phyloP scores from a whole-genome alignment of 2,329 filamentous ascomycete species.

The Botryotinia convoluta region DNA sequence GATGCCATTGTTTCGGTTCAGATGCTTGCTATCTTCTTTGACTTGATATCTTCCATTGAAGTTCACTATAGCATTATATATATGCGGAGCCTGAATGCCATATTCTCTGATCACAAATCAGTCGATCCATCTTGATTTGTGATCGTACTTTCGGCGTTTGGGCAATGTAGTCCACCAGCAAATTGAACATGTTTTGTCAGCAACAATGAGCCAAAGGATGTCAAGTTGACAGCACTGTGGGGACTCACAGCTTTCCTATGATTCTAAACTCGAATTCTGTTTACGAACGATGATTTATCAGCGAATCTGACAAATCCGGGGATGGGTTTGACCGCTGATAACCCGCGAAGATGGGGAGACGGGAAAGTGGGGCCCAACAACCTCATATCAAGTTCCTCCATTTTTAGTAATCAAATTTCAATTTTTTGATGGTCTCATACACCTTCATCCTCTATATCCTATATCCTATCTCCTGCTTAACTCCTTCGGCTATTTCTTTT shows the following conservation, averaged over 20 bases:
- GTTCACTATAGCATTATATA: not conserved
- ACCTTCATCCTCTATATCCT: not conserved
- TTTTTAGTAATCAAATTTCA: not conserved
- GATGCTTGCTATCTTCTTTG: not conserved
- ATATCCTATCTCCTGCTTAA: not conserved
- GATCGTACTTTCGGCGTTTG: not conserved
- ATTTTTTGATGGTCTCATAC: not conserved
- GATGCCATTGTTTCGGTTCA: slow-evolving; percentile 8
- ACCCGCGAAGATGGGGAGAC: not conserved
- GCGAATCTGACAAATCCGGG: not conserved
- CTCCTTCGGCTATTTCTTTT: not conserved
- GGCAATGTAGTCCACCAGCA: not conserved
- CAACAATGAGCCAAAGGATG: not conserved
- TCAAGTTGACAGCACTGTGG: not conserved
- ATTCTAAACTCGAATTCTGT: not conserved
- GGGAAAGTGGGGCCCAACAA: not conserved
- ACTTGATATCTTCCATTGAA: not conserved
- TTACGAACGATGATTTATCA: not conserved
- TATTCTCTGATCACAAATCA: slow-evolving; percentile 5
- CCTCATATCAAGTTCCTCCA: not conserved
- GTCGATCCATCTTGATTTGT: not conserved
- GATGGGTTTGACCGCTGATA: not conserved
- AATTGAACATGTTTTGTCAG: not conserved
- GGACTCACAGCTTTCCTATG: not conserved
- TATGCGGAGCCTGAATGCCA: not conserved